These are phyloP conservation scores for Babjeviella inositovora DNA, from an alignment of 805 yeast genomes.

Conservation along the genomic window DNA sequence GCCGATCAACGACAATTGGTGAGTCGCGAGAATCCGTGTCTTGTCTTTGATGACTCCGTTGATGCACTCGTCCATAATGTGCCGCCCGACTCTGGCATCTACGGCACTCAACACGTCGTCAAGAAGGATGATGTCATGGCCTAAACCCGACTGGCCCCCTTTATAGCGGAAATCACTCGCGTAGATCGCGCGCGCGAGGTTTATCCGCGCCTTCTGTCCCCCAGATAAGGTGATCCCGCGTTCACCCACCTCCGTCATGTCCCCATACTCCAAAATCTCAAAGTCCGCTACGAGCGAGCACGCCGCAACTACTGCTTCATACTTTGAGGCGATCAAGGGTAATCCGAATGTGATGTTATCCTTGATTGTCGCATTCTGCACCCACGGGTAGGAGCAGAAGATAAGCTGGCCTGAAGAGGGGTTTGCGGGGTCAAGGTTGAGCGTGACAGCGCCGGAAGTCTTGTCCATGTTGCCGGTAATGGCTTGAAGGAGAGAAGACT, in stretches of 20 bases:
- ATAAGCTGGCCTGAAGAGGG: constrained; percentile 37
- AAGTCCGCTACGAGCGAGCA: constrained; percentile 59
- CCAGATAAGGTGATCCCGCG: constrained; percentile 80
- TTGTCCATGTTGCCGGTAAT: constrained; percentile 19
- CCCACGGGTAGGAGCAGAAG: constrained; percentile 63
- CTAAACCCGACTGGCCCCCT: too few species aligned
- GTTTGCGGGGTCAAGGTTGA: too few species aligned
- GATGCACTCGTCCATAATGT: constrained; percentile 16
- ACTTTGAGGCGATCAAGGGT: constrained; percentile 30
- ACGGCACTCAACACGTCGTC: constrained; percentile 81
- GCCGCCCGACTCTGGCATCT: constrained; percentile 77
- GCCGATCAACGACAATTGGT: constrained; percentile 19
- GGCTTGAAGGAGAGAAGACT: constrained; percentile 17
- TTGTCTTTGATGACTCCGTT: constrained; percentile 13
- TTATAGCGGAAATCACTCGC: too few species aligned
- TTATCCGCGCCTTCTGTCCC: constrained; percentile 76
- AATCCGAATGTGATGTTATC: constrained; percentile 62
- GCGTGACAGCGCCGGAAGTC: constrained; percentile 11
- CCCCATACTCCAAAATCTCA: constrained; percentile 56
- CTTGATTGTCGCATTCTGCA: constrained; percentile 64
- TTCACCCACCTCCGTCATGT: constrained; percentile 69
- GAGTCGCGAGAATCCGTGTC: constrained; percentile 21
- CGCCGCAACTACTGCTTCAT: constrained; percentile 36
- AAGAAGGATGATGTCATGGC: constrained; percentile 47
- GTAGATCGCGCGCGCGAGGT: constrained; percentile 69